These are phyloP conservation scores for Cystofilobasidium ferigula DNA, from an alignment of 768 basidiomycete genomes.

Conservation along the genomic window DNA sequence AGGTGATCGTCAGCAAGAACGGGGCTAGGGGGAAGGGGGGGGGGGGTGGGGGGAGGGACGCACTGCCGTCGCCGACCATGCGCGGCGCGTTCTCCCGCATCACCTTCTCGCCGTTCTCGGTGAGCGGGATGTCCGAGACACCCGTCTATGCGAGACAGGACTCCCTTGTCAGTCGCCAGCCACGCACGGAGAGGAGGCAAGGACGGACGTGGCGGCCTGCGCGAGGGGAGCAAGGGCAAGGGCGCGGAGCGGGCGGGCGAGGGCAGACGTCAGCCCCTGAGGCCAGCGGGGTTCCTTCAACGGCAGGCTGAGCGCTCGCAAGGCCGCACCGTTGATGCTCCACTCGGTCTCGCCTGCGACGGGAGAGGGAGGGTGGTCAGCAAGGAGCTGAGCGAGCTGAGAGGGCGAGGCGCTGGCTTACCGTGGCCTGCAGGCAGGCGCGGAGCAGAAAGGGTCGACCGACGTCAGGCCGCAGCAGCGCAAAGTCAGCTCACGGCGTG, in stretches of 20 bases:
- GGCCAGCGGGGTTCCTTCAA: background rate
- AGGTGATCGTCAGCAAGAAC: background rate
- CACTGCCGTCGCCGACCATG: slow-evolving; percentile 17
- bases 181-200: background rate
- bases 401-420: background rate
- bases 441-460: background rate
- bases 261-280: background rate
- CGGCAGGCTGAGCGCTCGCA: background rate
- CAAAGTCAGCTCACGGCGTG: background rate
- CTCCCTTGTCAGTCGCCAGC: background rate
- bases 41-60: background rate
- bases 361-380: background rate
- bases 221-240: background rate
- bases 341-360: slow-evolving; percentile 7
- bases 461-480: background rate
- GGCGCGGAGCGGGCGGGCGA: background rate
- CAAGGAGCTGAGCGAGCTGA: background rate
- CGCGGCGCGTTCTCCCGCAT: slow-evolving; percentile 22
- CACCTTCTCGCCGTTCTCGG: slow-evolving; percentile 19
- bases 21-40: too few species aligned
- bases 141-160: slow-evolving; percentile 12
- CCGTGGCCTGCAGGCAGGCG: slow-evolving; percentile 17
- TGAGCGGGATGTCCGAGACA: slow-evolving; percentile 26
- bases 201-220: slow-evolving; percentile 24
- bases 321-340: slow-evolving; percentile 14